Conservation (phyloP, 495 filamentous ascomycete genomes). For the Trichoderma orchidacearum region DNA sequence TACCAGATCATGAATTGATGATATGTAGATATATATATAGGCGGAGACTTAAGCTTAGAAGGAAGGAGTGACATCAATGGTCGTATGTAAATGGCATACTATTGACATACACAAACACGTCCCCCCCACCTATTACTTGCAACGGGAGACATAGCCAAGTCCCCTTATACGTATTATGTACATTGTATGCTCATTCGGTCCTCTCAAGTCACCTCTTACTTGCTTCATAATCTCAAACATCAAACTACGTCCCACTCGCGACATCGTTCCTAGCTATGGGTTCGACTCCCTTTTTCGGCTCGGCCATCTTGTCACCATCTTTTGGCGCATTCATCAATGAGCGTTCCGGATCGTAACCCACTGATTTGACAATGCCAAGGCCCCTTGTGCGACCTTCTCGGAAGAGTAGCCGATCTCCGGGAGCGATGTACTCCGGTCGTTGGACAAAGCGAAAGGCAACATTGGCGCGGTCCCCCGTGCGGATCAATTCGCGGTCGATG, state of each 20-base stretch:
- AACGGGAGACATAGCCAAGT: too few species aligned
- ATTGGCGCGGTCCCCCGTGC: constrained; percentile 80
- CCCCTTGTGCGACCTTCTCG: constrained; percentile 93
- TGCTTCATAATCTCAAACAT: too few species aligned
- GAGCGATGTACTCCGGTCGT: constrained; percentile 82
- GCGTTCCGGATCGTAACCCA: constrained; percentile 62
- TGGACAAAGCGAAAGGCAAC: constrained; percentile 95
- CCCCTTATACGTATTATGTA: too few species aligned
- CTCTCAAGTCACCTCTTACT: too few species aligned
- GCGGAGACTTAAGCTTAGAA: too few species aligned
- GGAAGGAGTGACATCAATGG: too few species aligned
- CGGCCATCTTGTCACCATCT: background rate
- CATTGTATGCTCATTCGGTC: too few species aligned
- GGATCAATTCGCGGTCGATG: constrained; percentile 89
- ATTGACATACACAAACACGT: too few species aligned
- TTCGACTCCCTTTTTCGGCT: background rate
- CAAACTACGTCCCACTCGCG: background rate
- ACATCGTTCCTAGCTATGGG: background rate
- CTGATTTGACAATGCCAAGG: constrained; percentile 79
- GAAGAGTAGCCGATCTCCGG: constrained; percentile 84
- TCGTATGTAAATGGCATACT: too few species aligned
- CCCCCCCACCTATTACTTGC: too few species aligned
- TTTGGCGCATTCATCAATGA: background rate
- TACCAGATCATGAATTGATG: background rate
- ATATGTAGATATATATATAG: too few species aligned